Base-by-base conservation (phyloP, 225 moss, liverwort and hornwort species). In the Asterella californica region DNA sequence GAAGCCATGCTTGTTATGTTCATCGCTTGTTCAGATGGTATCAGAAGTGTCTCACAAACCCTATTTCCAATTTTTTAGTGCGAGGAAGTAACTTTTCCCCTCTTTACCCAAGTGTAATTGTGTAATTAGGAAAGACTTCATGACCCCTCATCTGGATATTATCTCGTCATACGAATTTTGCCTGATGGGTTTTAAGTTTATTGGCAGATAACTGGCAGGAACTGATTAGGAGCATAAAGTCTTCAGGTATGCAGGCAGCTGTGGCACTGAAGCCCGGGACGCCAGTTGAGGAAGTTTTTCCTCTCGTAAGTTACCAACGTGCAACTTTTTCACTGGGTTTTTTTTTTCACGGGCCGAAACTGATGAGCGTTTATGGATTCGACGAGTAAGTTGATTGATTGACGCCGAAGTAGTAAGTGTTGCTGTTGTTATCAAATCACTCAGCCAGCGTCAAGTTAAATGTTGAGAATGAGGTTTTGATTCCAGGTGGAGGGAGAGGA, bases 261-360 rank as follows among this genome's bases (percentile, higher is more conserved):
- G 96, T 97, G 79, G 91, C 94, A 47, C 80, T 97, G 79, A 93
- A 89, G 81, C 96, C 96, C 47, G 86, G 88, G 78, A 97, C 96
- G 45, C 90, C 91, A 19, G 79, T 94, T 69, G 91, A 94, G 80
- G 94, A 94, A 67, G 90, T 94, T 71, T 97, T 89, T 47, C 90
- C 94, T 82, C 79, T 97, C 86, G 96, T 97, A 83, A 81, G 87
- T 84, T 72, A 15, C n/a, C 18, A 55, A 46, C 63, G 15, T 5
- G n/a, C 18, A 42, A 3, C 42, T 42, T 42, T n/a, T n/a, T n/a
- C n/a, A n/a, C n/a, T n/a, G n/a, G 6, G 22, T 45, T 50, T 19
- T 73, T 30, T 10, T 17, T n/a, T n/a, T 73, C 49, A 30, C 52
- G 11, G 50, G 22, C 46, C 37, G 68, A 68, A 38, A 30, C 5